phyloP scores from a whole-genome alignment of 495 filamentous ascomycete species.

The Neurospora sp. region DNA sequence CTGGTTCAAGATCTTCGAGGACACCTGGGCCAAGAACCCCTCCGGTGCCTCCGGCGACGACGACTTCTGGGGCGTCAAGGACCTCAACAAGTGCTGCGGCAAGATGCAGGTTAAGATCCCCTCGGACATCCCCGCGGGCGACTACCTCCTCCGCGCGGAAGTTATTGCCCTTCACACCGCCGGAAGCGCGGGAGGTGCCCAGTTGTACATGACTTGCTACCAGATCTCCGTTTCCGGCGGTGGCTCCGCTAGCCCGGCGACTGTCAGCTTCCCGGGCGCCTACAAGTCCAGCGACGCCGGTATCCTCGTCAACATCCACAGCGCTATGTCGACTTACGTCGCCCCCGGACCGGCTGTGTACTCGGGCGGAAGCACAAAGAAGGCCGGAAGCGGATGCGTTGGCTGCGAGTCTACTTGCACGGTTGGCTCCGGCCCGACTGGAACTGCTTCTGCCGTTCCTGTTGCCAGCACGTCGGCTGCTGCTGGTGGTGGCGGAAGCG shows the following conservation, averaged over 20 bases:
- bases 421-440: conserved; percentile 21
- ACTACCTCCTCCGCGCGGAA: conserved; percentile 46
- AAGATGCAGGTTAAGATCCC: conserved; percentile 40
- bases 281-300: conserved; percentile 43
- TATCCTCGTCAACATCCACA: conserved; percentile 41
- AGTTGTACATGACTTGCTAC: conserved; percentile 45
- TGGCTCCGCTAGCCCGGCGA: conserved; percentile 22
- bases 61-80: conserved; percentile 42
- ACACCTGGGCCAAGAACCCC: conserved; percentile 34
- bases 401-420: conserved; percentile 33
- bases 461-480: conserved; percentile 8
- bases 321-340: conserved; percentile 22
- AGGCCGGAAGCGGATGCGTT: conserved; percentile 23
- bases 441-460: conserved; percentile 8
- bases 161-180: conserved; percentile 42
- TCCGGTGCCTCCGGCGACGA: conserved; percentile 26
- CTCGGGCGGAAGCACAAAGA: conserved; percentile 27
- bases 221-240: conserved; percentile 31
- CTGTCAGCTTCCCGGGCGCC: conserved; percentile 36
- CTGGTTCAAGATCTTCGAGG: conserved; percentile 46
- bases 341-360: conserved; percentile 34
- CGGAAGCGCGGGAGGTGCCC: conserved; percentile 26
- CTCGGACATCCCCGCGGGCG: conserved; percentile 34
- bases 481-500: conserved; percentile 12
- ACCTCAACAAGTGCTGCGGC: conserved; percentile 44